Percentiles rank a stretch among this genome's conserved stretches.
These are phyloP conservation scores for Podila clonocystis DNA, from an alignment of 192 early-diverging fungal genomes.

Conservation along the genomic window DNA sequence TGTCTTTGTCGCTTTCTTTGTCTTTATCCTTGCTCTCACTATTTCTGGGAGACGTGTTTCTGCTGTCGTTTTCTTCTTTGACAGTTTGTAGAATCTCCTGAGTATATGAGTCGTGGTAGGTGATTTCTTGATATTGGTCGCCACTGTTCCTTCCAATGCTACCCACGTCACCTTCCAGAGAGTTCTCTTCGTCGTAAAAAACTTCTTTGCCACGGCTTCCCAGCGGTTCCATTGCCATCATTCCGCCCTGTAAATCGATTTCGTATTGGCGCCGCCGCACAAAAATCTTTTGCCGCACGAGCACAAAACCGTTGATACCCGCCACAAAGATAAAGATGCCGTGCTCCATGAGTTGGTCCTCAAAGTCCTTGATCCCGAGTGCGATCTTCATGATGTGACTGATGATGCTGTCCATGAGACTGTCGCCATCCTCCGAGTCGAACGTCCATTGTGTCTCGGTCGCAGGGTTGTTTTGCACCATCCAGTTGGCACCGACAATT, in stretches of 20 bases:
- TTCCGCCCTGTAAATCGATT: slow-evolving; percentile 47
- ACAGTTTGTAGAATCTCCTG: background rate
- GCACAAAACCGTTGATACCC: slow-evolving; percentile 33
- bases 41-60: background rate
- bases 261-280: slow-evolving; percentile 19
- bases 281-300: slow-evolving; percentile 31
- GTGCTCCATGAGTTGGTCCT: slow-evolving; percentile 40
- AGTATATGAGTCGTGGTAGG: background rate
- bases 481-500: slow-evolving; percentile 14
- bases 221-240: slow-evolving; percentile 30
- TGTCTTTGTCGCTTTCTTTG: slow-evolving; percentile 1
- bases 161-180: background rate
- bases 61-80: slow-evolving; percentile 5
- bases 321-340: slow-evolving; percentile 42
- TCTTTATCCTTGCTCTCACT: slow-evolving; percentile 30
- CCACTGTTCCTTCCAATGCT: background rate
- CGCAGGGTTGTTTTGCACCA: slow-evolving; percentile 4
- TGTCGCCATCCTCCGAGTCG: slow-evolving; percentile 13
- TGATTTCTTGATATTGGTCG: background rate
- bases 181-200: background rate
- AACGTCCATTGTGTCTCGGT: slow-evolving; percentile 28
- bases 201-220: background rate
- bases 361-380: slow-evolving; percentile 36
- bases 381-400: slow-evolving; percentile 23
- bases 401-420: slow-evolving; percentile 29